Base-by-base conservation (phyloP, 1,284 basidiomycete species). In the Trichosporon sp. region DNA sequence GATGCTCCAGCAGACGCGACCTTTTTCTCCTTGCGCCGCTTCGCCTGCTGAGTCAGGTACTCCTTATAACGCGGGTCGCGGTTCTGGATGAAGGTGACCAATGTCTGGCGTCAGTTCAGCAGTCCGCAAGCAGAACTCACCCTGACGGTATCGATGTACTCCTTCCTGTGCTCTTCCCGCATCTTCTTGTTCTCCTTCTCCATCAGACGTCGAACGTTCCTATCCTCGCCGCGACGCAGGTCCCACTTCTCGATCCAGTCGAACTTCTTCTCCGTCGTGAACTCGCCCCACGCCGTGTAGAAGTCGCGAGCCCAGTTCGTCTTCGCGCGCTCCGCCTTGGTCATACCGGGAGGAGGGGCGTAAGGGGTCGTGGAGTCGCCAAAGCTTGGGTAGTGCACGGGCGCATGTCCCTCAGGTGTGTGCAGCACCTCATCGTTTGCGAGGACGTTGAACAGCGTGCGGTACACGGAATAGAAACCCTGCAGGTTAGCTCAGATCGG, bases 121-220 rank as follows among this genome's bases (percentile, higher is more conserved):
- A n/a, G 43, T 11, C 26, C 26, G 26, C 26, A 21, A 26, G 26
- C 26, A 26, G 26, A 26, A 83, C 90, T 69, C 78, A 94, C 94
- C 78, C 91, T 86, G 43, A 99, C 87, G 0, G 91, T 91, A 63
- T 98, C 96, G 77, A 96, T 98, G 83, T 97, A 99, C 76, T 99
- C 96, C 79, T 89, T 89, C 48, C 92, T 88, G 5, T 92, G 91
- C 56, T 93, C 91, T 51, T 97, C 94, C 14, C 96, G 88, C 7
- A 90, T 89, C 77, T 94, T 94, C 84, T 93, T 94, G 83, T 99
- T 99, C 77, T 98, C 97, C 79, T 91, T 93, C 81, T 99, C 97
- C 91, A 99, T 96, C 48, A 94, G 78, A 74, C 93, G 88, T 78
- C 95, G 88, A 61, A 93, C 88, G 59, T 91, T 89, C 26, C 96